Conservation (phyloP, 2,329 filamentous ascomycete species). For the Nannizziopsis arthrosporioides region DNA sequence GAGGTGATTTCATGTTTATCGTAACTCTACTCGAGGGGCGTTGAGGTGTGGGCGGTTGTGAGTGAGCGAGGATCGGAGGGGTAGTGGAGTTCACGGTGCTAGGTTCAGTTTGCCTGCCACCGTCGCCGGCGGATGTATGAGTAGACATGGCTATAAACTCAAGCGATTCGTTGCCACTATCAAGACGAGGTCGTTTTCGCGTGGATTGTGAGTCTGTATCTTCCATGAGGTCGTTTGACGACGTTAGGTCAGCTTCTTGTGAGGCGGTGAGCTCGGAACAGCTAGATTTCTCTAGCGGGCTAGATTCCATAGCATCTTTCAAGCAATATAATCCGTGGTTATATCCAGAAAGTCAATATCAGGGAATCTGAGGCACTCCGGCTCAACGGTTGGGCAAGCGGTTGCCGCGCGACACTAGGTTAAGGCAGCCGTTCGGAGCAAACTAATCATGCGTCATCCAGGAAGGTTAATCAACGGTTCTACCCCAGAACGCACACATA, state of each 20-base stretch:
- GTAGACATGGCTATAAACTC: conserved; percentile 28
- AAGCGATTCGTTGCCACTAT: conserved; percentile 31
- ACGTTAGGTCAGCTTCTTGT: conserved; percentile 21
- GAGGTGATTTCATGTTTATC: conserved; percentile 37
- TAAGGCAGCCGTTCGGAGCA: not conserved
- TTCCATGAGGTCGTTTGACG: conserved; percentile 30
- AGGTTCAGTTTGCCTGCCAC: not conserved
- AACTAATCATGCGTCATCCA: too few species aligned
- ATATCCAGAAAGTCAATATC: not conserved
- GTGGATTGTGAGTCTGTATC: conserved; percentile 29
- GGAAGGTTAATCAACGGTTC: too few species aligned
- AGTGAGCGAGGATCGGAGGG: conserved; percentile 13
- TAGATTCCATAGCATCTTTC: conserved; percentile 37
- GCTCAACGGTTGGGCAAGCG: not conserved
- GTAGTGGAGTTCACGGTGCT: conserved; percentile 4
- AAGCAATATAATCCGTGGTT: not conserved
- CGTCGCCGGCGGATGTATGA: conserved; percentile 18
- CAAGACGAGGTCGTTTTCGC: conserved; percentile 39
- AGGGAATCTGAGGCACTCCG: not conserved
- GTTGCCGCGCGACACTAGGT: not conserved
- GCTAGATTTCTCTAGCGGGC: conserved; percentile 37
- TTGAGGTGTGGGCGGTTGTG: conserved; percentile 22
- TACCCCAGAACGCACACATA: too few species aligned
- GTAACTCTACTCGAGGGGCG: conserved; percentile 37
- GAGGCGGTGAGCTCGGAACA: conserved; percentile 18